Evolutionary conservation across 108 stramenopile genomes (phyloP).

Genomic region (Phaeodactylum tricornutum): DNA sequence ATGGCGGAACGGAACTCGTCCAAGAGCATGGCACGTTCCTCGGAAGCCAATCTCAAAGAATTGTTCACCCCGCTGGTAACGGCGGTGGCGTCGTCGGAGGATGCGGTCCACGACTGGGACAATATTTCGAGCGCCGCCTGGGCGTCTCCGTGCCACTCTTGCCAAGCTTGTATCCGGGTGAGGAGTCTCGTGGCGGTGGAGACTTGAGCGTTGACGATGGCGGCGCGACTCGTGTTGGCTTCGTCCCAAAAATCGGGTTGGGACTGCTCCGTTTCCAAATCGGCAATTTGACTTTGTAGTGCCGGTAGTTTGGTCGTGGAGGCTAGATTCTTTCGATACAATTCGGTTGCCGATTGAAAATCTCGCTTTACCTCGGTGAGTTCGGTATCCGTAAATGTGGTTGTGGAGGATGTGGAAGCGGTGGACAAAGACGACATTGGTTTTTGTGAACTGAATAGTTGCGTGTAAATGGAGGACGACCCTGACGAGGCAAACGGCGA

Average conservation of each 20-base stretch:
- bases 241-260: conserved; percentile 63
- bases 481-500: too few relatives aligned
- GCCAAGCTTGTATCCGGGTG: conserved; percentile 35
- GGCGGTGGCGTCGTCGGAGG: not conserved
- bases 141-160: conserved; percentile 33
- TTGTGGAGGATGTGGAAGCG: too few relatives aligned
- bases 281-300: conserved; percentile 15
- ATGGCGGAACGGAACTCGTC: conserved; percentile 42
- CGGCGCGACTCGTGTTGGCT: conserved; percentile 26
- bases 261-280: conserved; percentile 48
- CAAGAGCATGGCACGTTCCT: conserved; percentile 32
- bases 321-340: not conserved
- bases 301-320: not conserved
- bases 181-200: conserved; percentile 26
- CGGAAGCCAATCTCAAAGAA: too few relatives aligned
- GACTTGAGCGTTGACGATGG: conserved; percentile 36
- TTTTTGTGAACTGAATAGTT: too few relatives aligned
- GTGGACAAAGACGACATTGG: too few relatives aligned
- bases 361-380: too few relatives aligned
- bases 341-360: not conserved
- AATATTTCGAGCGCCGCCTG: conserved; percentile 50
- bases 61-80: too few relatives aligned
- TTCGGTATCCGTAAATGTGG: too few relatives aligned
- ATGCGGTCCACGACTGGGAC: too few relatives aligned
- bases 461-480: too few relatives aligned